Evolutionary conservation across 2,329 filamentous ascomycete species (phyloP).

Genomic region (Colletotrichum sp.): DNA sequence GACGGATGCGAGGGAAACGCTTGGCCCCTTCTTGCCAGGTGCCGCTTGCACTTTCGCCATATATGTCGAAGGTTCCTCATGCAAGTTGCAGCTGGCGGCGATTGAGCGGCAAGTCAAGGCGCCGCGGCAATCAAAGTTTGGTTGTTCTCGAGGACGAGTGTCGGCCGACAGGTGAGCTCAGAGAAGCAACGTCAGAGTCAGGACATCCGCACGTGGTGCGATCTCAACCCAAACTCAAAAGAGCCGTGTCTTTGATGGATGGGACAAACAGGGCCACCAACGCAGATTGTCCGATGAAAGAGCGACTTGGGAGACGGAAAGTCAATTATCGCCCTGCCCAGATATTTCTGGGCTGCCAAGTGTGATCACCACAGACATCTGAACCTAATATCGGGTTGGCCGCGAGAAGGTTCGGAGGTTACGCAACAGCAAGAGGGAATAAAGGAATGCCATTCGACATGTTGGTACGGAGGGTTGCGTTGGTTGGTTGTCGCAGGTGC

Average conservation of each 20-base stretch:
- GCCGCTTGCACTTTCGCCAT: not conserved
- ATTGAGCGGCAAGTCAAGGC: not conserved
- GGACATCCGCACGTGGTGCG: not conserved
- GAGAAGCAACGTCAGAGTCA: not conserved
- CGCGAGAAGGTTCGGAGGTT: not conserved
- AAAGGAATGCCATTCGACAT: not conserved
- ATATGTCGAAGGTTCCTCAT: not conserved
- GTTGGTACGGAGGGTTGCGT: not conserved
- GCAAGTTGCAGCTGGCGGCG: not conserved
- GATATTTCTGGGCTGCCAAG: not conserved
- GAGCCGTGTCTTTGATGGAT: not conserved
- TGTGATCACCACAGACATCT: not conserved
- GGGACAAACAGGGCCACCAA: constrained; percentile 11
- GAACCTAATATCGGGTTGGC: not conserved
- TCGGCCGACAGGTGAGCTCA: not conserved
- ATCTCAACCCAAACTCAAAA: not conserved
- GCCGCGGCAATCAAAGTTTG: not conserved
- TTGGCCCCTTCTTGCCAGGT: not conserved
- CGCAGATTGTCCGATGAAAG: constrained; percentile 6
- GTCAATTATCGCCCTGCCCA: not conserved
- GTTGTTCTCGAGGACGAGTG: not conserved
- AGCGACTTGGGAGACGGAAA: not conserved
- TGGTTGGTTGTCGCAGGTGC: not conserved
- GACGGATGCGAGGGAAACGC: not conserved
- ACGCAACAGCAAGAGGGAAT: not conserved